Evolutionary conservation across 805 yeast genomes (phyloP).

Genomic region (Saccharomyces jurei): DNA sequence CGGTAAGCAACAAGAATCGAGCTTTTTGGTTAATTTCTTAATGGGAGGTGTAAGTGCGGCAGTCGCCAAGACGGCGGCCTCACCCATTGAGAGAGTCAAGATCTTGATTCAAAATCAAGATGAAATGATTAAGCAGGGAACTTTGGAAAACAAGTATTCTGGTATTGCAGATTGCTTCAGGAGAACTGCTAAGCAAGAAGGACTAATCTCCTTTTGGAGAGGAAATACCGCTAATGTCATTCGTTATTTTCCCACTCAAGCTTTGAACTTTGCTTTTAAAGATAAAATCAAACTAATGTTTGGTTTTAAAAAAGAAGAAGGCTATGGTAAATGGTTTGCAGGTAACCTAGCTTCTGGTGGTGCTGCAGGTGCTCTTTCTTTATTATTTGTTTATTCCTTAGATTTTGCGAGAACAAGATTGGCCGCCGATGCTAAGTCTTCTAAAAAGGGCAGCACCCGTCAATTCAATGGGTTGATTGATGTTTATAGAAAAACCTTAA

Average conservation of each 20-base stretch:
- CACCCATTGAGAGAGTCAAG: conserved; percentile 88
- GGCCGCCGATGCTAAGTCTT: conserved; percentile 91
- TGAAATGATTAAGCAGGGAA: conserved; percentile 93
- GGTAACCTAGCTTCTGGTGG: conserved; percentile 98
- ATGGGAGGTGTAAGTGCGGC: conserved; percentile 99
- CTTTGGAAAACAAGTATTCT: conserved; percentile 67
- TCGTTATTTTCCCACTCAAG: conserved; percentile 97
- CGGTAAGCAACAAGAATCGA: conserved; percentile 27
- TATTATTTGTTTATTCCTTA: conserved; percentile 87
- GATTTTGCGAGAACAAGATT: conserved; percentile 97
- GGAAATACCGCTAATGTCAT: conserved; percentile 97
- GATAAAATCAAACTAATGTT: conserved; percentile 87
- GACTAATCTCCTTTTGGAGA: conserved; percentile 87
- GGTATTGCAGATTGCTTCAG: conserved; percentile 88
- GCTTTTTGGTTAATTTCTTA: conserved; percentile 60
- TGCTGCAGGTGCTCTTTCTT: conserved; percentile 91
- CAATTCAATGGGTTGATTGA: conserved; percentile 91
- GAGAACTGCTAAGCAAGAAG: conserved; percentile 86
- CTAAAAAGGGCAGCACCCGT: conserved; percentile 71
- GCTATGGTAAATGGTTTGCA: conserved; percentile 84
- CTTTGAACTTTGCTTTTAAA: conserved; percentile 93
- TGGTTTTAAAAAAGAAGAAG: conserved; percentile 88
- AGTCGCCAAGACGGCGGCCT: conserved; percentile 86
- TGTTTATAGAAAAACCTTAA: conserved; percentile 87
- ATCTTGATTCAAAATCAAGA: conserved; percentile 91